phyloP scores from a whole-genome alignment of 345 rosid genomes.

The Populus pruinosa region DNA sequence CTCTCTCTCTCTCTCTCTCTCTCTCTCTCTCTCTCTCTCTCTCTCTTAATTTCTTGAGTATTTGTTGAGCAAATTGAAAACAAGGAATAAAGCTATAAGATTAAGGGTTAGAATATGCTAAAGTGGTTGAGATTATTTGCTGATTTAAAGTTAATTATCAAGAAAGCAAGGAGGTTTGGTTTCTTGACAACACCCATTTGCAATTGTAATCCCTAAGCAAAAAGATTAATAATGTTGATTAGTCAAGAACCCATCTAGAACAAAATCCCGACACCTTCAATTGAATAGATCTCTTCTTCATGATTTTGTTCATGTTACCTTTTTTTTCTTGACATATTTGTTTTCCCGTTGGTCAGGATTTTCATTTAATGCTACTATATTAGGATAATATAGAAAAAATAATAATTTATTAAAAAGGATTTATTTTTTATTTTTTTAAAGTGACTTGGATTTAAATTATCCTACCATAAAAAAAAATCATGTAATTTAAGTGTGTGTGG shows the following conservation, averaged over 20 bases:
- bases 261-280: not conserved
- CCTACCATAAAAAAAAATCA: too few relatives aligned
- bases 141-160: conserved; percentile 10
- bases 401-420: too few relatives aligned
- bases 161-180: not conserved
- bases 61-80: not conserved
- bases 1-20: too few relatives aligned
- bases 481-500: too few relatives aligned
- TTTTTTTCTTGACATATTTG: too few relatives aligned
- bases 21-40: too few relatives aligned
- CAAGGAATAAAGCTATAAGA: conserved; percentile 5
- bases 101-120: conserved; percentile 5
- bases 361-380: too few relatives aligned
- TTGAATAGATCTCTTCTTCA: not conserved
- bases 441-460: too few relatives aligned
- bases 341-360: too few relatives aligned
- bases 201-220: not conserved
- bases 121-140: conserved; percentile 17
- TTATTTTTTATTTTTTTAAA: not conserved
- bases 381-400: too few relatives aligned
- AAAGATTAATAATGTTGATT: conserved; percentile 1
- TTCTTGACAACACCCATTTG: not conserved
- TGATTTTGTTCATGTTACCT: not conserved
- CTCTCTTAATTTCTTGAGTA: not conserved
- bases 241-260: not conserved